These are phyloP conservation scores for Theileria sp. DNA, from an alignment of 169 alveolate genomes.

Conservation along the genomic window DNA sequence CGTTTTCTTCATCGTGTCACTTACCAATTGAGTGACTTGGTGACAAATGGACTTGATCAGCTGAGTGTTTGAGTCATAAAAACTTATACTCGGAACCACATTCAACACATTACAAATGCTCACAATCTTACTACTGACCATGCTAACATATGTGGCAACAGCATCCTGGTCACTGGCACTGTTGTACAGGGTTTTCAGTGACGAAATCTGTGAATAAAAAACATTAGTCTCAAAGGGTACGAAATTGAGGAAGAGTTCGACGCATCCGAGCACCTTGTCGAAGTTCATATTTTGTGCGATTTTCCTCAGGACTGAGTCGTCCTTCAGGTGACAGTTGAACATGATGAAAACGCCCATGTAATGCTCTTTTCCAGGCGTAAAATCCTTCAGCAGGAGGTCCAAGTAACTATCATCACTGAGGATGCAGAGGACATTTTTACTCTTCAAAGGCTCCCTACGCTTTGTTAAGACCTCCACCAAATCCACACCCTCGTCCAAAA, in stretches of 20 bases:
- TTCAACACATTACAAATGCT: conserved; percentile 33
- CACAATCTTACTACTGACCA: conserved; percentile 23
- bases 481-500: conserved; percentile 80
- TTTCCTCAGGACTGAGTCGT: conserved; percentile 50
- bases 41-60: conserved; percentile 44
- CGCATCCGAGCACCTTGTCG: conserved; percentile 65
- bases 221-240: conserved; percentile 69
- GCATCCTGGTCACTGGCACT: background rate
- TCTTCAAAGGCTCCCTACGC: conserved; percentile 71
- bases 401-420: conserved; percentile 59
- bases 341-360: conserved; percentile 66
- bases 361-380: conserved; percentile 50
- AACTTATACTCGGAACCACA: conserved; percentile 32
- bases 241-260: conserved; percentile 73
- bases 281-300: conserved; percentile 65
- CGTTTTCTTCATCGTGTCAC: conserved; percentile 14
- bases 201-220: background rate
- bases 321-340: conserved; percentile 65
- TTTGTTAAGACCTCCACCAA: conserved; percentile 73
- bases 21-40: conserved; percentile 5
- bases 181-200: background rate
- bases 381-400: conserved; percentile 58
- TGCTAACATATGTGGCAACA: background rate
- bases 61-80: conserved; percentile 15
- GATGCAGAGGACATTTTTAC: conserved; percentile 72